These are phyloP conservation scores for Salix brachista DNA, from an alignment of 345 rosid genomes.

Conservation along the genomic window DNA sequence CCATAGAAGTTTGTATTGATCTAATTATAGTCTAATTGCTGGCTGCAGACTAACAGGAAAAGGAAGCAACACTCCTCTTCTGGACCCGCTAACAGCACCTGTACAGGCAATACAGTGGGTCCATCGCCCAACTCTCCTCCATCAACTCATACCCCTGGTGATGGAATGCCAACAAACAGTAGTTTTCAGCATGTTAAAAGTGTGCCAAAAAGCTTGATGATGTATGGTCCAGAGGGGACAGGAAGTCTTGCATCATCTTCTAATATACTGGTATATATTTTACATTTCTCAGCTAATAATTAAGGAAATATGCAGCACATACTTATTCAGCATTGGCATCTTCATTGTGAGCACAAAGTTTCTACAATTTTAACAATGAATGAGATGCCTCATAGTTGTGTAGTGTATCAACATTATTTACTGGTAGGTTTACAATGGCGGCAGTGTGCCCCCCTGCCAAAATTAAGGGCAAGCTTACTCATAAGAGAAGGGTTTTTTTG, in stretches of 20 bases:
- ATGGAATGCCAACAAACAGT: slow-evolving; percentile 44
- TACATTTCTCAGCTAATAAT: neutral
- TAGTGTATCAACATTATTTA: neutral
- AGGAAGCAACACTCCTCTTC: slow-evolving; percentile 62
- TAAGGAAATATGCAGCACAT: neutral
- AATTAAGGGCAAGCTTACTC: too few relatives aligned
- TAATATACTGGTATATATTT: slow-evolving; percentile 42
- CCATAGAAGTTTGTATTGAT: neutral
- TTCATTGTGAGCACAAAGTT: neutral
- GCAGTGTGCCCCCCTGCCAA: too few relatives aligned
- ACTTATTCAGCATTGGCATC: neutral
- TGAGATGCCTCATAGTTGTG: neutral
- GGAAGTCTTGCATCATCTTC: slow-evolving; percentile 49
- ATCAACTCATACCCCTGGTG: slow-evolving; percentile 66
- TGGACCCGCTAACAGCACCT: slow-evolving; percentile 59
- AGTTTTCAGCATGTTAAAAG: slow-evolving; percentile 40
- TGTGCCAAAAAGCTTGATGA: slow-evolving; percentile 38
- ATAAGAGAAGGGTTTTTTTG: too few relatives aligned
- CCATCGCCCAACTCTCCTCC: slow-evolving; percentile 63
- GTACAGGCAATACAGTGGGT: slow-evolving; percentile 59
- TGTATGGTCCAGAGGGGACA: slow-evolving; percentile 41
- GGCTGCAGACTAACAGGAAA: slow-evolving; percentile 48
- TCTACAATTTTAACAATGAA: neutral
- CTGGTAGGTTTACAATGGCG: too few relatives aligned
- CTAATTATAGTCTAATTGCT: slow-evolving; percentile 12